Percentiles rank a stretch among this genome's conserved stretches.
Conservation (phyloP, 352 stramenopile genomes). For the Pythium brassicae region DNA sequence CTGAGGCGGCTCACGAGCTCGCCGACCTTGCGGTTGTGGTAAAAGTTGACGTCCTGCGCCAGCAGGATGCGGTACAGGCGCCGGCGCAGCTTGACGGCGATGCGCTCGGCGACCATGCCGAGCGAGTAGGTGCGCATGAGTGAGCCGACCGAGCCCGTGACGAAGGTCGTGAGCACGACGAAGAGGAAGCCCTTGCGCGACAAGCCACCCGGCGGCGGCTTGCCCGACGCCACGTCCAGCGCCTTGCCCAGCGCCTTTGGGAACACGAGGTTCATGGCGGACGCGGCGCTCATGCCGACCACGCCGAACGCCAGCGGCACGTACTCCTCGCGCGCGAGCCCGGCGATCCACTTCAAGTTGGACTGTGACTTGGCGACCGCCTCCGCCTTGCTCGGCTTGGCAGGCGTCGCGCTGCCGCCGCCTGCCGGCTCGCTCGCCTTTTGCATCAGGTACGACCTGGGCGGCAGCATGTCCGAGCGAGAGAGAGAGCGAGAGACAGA, state of each 20-base stretch:
- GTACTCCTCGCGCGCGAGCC: constrained; percentile 66
- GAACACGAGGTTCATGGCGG: constrained; percentile 86
- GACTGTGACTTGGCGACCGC: constrained; percentile 16
- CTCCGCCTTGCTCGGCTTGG: background rate
- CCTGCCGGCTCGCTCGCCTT: constrained; percentile 41
- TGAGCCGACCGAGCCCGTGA: constrained; percentile 77
- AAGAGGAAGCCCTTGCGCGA: constrained; percentile 86
- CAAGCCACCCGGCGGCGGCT: constrained; percentile 57
- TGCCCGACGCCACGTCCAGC: constrained; percentile 78
- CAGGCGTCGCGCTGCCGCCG: constrained; percentile 9
- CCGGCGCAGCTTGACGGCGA: constrained; percentile 74
- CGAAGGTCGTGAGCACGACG: constrained; percentile 81
- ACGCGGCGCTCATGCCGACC: constrained; percentile 79
- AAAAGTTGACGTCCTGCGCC: constrained; percentile 82
- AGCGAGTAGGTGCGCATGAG: constrained; percentile 88
- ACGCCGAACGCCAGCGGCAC: constrained; percentile 61
- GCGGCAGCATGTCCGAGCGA: constrained; percentile 37
- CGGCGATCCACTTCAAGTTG: constrained; percentile 64
- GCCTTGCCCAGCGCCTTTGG: constrained; percentile 88
- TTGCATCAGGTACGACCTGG: constrained; percentile 67
- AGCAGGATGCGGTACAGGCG: constrained; percentile 75
- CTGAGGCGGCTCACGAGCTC: constrained; percentile 85
- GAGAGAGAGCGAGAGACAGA: background rate
- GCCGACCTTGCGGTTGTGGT: constrained; percentile 73
- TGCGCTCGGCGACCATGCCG: constrained; percentile 83